Evolutionary conservation across 2,329 filamentous ascomycete species (phyloP).

Genomic region (Fusarium coicis): DNA sequence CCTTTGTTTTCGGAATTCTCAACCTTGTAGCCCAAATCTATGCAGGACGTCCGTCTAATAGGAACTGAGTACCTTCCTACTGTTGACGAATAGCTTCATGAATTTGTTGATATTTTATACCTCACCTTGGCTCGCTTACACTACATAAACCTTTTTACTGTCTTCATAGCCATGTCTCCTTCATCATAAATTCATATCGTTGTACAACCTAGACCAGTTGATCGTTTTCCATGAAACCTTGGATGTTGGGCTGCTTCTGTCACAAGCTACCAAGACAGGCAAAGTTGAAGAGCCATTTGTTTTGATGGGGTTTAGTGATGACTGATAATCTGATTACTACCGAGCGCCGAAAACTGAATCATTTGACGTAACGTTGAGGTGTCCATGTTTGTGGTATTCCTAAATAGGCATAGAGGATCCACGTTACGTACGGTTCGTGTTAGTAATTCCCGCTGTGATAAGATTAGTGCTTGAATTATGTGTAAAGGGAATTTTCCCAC

Average conservation of each 20-base stretch:
- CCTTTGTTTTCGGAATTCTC: too few species aligned
- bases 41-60: too few species aligned
- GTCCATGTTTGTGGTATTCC: background rate
- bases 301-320: background rate
- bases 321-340: background rate
- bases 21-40: too few species aligned
- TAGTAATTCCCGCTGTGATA: constrained; percentile 5
- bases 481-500: background rate
- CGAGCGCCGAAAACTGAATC: accelerated
- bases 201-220: too few species aligned
- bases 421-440: constrained; percentile 22
- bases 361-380: background rate
- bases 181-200: too few species aligned
- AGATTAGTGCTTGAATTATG: constrained; percentile 7
- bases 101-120: too few species aligned
- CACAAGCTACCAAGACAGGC: background rate
- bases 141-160: too few species aligned
- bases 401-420: background rate
- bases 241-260: background rate
- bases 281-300: accelerated
- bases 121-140: too few species aligned
- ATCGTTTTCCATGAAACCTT: background rate
- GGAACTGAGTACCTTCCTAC: too few species aligned
- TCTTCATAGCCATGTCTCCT: too few species aligned
- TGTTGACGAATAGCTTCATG: too few species aligned